Conservation (phyloP, 1,284 basidiomycete species). For the Malassezia furfur region DNA sequence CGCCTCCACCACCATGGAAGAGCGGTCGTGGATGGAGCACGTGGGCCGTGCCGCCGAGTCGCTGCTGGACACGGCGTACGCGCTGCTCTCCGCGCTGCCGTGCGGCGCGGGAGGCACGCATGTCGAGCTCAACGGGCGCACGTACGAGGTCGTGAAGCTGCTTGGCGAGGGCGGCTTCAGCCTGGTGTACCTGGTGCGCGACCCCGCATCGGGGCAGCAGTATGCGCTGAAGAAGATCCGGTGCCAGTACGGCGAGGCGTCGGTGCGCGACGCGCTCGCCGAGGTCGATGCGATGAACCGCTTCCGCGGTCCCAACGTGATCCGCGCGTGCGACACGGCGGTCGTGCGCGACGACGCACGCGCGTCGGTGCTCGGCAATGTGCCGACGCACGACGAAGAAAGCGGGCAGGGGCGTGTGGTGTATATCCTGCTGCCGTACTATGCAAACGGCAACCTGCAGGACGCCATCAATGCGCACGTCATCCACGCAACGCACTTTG, state of each 20-base stretch:
- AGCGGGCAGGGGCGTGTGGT: conserved; percentile 30
- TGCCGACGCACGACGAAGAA: conserved; percentile 29
- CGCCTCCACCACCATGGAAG: conserved; percentile 4
- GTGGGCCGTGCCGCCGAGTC: background rate
- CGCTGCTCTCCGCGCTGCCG: conserved; percentile 29
- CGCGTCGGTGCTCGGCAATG: conserved; percentile 23
- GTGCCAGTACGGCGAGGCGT: conserved; percentile 40
- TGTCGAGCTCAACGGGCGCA: conserved; percentile 39
- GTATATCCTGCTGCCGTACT: conserved; percentile 66
- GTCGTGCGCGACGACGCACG: conserved; percentile 40
- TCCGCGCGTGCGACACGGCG: conserved; percentile 42
- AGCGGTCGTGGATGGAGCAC: background rate
- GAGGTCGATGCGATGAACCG: conserved; percentile 47
- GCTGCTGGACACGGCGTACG: conserved; percentile 31
- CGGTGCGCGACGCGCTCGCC: conserved; percentile 43
- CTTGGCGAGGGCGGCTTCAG: conserved; percentile 40
- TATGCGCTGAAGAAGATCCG: conserved; percentile 48
- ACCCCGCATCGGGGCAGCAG: conserved; percentile 32
- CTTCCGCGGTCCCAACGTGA: conserved; percentile 45
- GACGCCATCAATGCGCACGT: conserved; percentile 81
- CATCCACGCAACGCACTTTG: conserved; percentile 70
- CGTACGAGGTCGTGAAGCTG: conserved; percentile 37
- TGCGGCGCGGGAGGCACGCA: conserved; percentile 25
- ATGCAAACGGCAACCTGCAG: conserved; percentile 76
- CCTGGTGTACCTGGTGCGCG: conserved; percentile 40